A percentile compares a stretch with the other conserved stretches of the same genome.
Conservation (phyloP, 176 grass and related monocot species). For the Phoenix roebelenii region DNA sequence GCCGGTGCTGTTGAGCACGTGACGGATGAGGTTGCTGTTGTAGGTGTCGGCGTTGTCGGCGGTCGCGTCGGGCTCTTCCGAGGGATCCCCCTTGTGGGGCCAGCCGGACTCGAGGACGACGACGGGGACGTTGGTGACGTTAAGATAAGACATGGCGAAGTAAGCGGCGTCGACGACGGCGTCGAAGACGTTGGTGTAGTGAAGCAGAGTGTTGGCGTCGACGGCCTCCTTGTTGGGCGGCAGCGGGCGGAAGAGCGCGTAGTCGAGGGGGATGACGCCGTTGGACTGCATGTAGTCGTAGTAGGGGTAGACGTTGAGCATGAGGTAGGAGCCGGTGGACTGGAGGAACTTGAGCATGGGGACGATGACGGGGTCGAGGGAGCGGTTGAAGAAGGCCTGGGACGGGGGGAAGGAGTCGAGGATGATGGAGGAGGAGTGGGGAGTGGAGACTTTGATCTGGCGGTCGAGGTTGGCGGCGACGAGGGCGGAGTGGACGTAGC, state of each 20-base stretch:
- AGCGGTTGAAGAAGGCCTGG: conserved; percentile 98
- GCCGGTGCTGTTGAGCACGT: conserved; percentile 90
- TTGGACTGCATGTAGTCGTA: conserved; percentile 99
- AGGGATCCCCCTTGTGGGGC: conserved; percentile 89
- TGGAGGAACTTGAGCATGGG: conserved; percentile 83
- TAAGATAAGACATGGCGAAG: conserved; percentile 91
- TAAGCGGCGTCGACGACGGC: conserved; percentile 84
- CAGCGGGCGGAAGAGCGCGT: conserved; percentile 80
- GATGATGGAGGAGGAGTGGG: conserved; percentile 93
- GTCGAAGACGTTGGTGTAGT: conserved; percentile 98
- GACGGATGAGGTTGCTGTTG: conserved; percentile 90
- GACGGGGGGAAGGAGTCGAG: conserved; percentile 95
- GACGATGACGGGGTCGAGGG: conserved; percentile 46
- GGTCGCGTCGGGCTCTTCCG: conserved; percentile 65
- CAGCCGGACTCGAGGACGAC: conserved; percentile 88
- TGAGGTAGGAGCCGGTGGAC: conserved; percentile 56
- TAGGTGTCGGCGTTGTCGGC: conserved; percentile 83
- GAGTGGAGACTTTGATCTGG: conserved; percentile 74
- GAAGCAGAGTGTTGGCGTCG: conserved; percentile 87
- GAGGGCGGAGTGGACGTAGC: conserved; percentile 87
- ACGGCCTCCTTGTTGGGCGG: conserved; percentile 96
- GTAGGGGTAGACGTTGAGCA: conserved; percentile 97
- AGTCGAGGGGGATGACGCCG: conserved; percentile 86
- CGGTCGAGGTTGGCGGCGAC: conserved; percentile 81
- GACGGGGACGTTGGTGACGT: conserved; percentile 82